phyloP scores from a whole-genome alignment of 169 alveolate genomes.

The Cryptosporidium baileyi region DNA sequence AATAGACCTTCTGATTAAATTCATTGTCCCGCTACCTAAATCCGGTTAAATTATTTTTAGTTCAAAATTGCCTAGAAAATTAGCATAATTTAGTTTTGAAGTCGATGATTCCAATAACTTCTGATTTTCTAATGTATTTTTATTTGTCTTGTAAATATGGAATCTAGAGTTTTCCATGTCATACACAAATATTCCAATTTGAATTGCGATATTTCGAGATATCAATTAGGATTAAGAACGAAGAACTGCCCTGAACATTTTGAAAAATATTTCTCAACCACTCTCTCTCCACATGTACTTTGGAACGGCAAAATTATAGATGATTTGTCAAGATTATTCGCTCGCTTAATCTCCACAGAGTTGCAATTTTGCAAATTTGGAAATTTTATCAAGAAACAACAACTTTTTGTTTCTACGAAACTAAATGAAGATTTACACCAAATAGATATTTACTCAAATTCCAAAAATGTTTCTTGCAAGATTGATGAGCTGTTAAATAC shows the following conservation, averaged over 20 bases:
- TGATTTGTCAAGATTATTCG: conserved; percentile 25
- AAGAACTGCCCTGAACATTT: background rate
- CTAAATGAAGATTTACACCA: background rate
- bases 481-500: background rate
- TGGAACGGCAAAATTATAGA: background rate
- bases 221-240: background rate
- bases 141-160: too few species aligned
- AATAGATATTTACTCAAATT: background rate
- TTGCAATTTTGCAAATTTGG: background rate
- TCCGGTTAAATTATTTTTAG: conserved; percentile 40
- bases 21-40: conserved; percentile 4
- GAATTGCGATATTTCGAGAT: conserved; percentile 1
- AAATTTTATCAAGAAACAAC: background rate
- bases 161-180: background rate
- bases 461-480: conserved; percentile 11
- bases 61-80: background rate
- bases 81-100: too few species aligned
- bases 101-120: too few species aligned
- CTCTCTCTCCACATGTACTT: background rate
- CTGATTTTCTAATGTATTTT: too few species aligned
- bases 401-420: conserved; percentile 17
- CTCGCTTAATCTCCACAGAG: conserved; percentile 38
- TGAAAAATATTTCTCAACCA: background rate
- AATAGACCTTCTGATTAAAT: conserved; percentile 69
- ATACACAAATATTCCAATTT: background rate